phyloP scores from a whole-genome alignment of 2,329 filamentous ascomycete species.

The Fusarium duplospermum region DNA sequence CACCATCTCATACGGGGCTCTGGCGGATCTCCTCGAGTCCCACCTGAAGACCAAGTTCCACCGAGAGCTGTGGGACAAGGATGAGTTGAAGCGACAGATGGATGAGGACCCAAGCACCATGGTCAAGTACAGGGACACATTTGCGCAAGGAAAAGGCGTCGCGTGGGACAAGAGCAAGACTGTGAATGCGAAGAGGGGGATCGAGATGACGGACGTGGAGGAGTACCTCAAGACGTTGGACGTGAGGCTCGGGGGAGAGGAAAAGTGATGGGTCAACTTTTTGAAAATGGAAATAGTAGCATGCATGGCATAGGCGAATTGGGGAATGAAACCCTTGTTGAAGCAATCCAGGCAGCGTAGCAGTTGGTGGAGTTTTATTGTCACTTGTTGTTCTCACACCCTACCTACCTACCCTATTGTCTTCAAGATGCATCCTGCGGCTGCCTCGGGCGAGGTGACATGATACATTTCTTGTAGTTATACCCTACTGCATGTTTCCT shows the following conservation, averaged over 20 bases:
- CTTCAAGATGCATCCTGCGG: background rate
- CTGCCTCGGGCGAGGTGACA: background rate
- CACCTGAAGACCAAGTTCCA: slow-evolving; percentile 54
- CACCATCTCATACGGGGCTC: slow-evolving; percentile 66
- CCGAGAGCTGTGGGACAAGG: slow-evolving; percentile 62
- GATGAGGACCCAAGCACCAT: slow-evolving; percentile 60
- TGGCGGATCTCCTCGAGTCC: slow-evolving; percentile 65
- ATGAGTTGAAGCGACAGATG: slow-evolving; percentile 59
- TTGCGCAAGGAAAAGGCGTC: slow-evolving; percentile 68
- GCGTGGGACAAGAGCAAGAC: slow-evolving; percentile 67
- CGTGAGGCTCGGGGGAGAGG: slow-evolving; percentile 19
- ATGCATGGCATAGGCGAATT: background rate
- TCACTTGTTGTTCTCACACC: background rate
- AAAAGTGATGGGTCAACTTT: background rate
- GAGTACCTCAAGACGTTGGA: slow-evolving; percentile 49
- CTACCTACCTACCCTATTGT: background rate
- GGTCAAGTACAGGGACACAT: slow-evolving; percentile 71
- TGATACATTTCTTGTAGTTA: background rate
- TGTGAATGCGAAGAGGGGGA: slow-evolving; percentile 62
- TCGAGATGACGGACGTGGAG: slow-evolving; percentile 57
- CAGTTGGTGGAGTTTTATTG: background rate
- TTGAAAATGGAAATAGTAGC: background rate
- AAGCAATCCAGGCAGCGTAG: background rate
- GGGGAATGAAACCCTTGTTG: background rate
- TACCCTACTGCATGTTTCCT: background rate